Conservation (phyloP, 1,284 basidiomycete species). For the Apiotrichum veenhuisii region DNA sequence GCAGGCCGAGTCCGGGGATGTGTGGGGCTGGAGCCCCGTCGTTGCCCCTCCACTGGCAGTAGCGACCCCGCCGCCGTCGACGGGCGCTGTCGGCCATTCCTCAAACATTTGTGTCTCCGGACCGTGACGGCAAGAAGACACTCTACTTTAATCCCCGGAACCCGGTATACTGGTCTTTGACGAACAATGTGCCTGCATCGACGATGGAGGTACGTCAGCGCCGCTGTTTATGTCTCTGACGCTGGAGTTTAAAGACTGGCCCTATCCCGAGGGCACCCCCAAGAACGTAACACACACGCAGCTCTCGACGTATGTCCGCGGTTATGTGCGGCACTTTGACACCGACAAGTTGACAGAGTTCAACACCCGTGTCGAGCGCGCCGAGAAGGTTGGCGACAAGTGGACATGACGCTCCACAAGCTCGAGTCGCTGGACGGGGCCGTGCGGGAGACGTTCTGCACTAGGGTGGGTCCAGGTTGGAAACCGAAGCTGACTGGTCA, state of each 20-base stretch:
- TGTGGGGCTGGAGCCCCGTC: conserved; percentile 54
- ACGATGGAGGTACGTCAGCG: conserved; percentile 24
- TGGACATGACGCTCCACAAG: conserved; percentile 38
- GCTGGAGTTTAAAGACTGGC: conserved; percentile 35
- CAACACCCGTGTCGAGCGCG: conserved; percentile 55
- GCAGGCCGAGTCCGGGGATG: conserved; percentile 52
- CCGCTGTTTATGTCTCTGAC: too few species aligned
- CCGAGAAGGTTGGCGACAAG: conserved; percentile 29
- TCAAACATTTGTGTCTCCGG: conserved; percentile 37
- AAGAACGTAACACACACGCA: conserved; percentile 25
- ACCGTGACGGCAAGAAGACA: conserved; percentile 29
- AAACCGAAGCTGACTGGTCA: neutral
- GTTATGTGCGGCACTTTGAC: conserved; percentile 49
- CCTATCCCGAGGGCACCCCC: conserved; percentile 24
- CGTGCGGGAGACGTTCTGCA: conserved; percentile 30
- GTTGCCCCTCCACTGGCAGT: conserved; percentile 48
- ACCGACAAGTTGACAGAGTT: conserved; percentile 52
- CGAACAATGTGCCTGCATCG: conserved; percentile 52
- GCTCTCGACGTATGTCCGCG: conserved; percentile 31
- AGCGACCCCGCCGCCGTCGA: conserved; percentile 51
- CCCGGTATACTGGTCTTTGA: conserved; percentile 52
- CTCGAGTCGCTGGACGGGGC: conserved; percentile 51
- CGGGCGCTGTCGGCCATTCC: conserved; percentile 50
- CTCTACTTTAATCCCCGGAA: conserved; percentile 49
- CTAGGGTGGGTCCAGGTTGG: conserved; percentile 37